Evolutionary conservation across 2,329 filamentous ascomycete species (phyloP).

Genomic region (Cladophialophora exuberans): DNA sequence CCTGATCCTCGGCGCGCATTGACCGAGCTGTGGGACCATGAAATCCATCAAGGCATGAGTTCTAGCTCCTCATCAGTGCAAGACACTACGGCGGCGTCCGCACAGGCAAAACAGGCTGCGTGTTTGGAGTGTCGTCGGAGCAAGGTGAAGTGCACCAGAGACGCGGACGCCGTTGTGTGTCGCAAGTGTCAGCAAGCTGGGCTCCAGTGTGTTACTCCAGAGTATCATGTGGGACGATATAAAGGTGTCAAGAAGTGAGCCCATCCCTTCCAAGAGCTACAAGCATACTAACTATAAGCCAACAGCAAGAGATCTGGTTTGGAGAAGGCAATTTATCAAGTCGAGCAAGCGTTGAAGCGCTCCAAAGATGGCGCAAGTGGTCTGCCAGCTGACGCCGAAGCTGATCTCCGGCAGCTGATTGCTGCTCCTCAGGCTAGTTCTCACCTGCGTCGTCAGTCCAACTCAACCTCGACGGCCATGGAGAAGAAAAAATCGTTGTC

Average conservation of each 20-base stretch:
- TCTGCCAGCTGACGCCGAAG: constrained; percentile 48
- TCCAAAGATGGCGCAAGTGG: constrained; percentile 52
- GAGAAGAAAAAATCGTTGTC: constrained; percentile 7
- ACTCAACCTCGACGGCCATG: constrained; percentile 3
- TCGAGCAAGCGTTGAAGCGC: constrained; percentile 69
- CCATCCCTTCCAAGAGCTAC: background rate
- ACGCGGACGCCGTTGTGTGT: constrained; percentile 56
- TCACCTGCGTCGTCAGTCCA: constrained; percentile 12
- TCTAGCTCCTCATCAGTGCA: constrained; percentile 17
- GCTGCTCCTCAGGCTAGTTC: constrained; percentile 51
- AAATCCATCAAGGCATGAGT: constrained; percentile 24
- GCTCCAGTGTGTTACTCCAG: constrained; percentile 68
- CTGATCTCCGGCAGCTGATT: constrained; percentile 56
- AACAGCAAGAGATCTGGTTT: constrained; percentile 71
- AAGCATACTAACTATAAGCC: constrained; percentile 20
- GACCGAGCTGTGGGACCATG: too few relatives aligned
- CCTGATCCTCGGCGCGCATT: too few relatives aligned
- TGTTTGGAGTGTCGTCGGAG: constrained; percentile 68
- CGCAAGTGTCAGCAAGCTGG: constrained; percentile 64
- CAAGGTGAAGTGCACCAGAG: constrained; percentile 69
- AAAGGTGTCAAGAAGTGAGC: constrained; percentile 76
- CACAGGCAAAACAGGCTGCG: constrained; percentile 30
- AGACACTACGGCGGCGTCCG: constrained; percentile 18
- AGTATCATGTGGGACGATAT: constrained; percentile 73
- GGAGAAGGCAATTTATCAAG: constrained; percentile 74